Evolutionary conservation across 192 early-diverging fungal species (phyloP).

Genomic region (Mortierella alpina): DNA sequence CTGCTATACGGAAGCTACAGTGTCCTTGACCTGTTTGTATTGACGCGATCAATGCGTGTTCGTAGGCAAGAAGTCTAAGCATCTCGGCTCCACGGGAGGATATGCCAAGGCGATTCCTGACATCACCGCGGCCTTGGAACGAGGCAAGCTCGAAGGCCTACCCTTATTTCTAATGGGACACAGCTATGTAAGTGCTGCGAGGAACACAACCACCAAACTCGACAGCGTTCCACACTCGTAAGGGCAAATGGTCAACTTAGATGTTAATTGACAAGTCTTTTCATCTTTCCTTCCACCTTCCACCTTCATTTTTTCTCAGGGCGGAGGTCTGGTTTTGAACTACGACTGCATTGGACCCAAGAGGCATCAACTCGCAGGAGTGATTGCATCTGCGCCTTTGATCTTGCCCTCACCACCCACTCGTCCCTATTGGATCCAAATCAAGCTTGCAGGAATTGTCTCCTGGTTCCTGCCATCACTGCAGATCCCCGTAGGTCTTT

Average conservation of each 20-base stretch:
- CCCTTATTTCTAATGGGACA: slow-evolving; percentile 66
- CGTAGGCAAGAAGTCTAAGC: slow-evolving; percentile 53
- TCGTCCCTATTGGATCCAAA: slow-evolving; percentile 38
- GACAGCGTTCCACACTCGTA: no score
- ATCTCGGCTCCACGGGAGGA: slow-evolving; percentile 57
- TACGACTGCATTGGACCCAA: slow-evolving; percentile 56
- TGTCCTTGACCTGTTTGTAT: background rate
- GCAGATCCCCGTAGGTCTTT: slow-evolving; percentile 51
- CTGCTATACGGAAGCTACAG: background rate
- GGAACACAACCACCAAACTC: background rate
- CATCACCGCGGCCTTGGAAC: slow-evolving; percentile 57
- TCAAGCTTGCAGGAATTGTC: slow-evolving; percentile 45
- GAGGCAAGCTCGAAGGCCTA: slow-evolving; percentile 39
- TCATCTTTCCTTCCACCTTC: background rate
- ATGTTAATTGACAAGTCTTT: background rate
- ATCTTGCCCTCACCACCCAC: slow-evolving; percentile 35
- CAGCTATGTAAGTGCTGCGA: slow-evolving; percentile 50
- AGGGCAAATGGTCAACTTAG: no score
- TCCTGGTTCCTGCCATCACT: slow-evolving; percentile 58
- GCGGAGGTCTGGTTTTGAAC: slow-evolving; percentile 67
- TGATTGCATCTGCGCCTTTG: slow-evolving; percentile 69
- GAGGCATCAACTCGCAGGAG: slow-evolving; percentile 52
- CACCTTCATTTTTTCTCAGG: slow-evolving; percentile 21
- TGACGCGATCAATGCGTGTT: background rate
- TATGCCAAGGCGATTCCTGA: slow-evolving; percentile 55